These are phyloP conservation scores for Ophiostoma novo-ulmi DNA, from an alignment of 2,329 filamentous ascomycete genomes.

Conservation along the genomic window DNA sequence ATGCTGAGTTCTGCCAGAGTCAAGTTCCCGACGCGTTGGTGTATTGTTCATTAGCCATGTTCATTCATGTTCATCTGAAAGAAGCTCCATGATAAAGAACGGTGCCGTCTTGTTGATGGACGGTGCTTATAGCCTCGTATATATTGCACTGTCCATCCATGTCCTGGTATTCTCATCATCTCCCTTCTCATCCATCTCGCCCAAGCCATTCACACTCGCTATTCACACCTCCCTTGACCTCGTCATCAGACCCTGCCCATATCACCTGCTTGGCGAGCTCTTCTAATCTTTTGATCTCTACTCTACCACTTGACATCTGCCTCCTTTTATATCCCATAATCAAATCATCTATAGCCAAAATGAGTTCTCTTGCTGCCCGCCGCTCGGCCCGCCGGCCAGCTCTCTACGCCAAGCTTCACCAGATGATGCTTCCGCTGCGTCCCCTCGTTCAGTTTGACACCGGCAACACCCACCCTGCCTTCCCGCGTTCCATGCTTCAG, in stretches of 20 bases:
- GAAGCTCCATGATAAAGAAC: neutral
- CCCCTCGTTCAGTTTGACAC: slow-evolving; percentile 61
- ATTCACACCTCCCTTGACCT: neutral
- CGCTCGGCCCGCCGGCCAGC: slow-evolving; percentile 44
- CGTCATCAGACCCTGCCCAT: neutral
- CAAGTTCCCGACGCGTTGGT: neutral
- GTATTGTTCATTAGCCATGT: slow-evolving; percentile 7
- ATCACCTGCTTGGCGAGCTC: neutral
- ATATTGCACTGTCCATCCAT: neutral
- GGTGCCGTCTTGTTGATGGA: neutral
- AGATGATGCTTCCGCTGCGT: slow-evolving; percentile 61
- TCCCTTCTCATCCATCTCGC: neutral
- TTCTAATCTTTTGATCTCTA: neutral
- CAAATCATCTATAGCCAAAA: neutral
- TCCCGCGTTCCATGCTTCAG: slow-evolving; percentile 61
- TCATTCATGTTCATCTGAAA: slow-evolving; percentile 3
- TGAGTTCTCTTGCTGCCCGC: slow-evolving; percentile 33
- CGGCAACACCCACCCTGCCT: slow-evolving; percentile 58
- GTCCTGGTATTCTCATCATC: neutral
- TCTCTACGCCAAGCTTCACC: slow-evolving; percentile 56
- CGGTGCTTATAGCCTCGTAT: neutral
- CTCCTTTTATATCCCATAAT: neutral
- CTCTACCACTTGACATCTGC: neutral
- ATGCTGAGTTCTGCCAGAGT: neutral
- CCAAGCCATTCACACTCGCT: neutral